Percentiles rank a stretch among this genome's conserved stretches.
phyloP scores from a whole-genome alignment of 768 basidiomycete species.

The Goffeauzyma gilvescens region DNA sequence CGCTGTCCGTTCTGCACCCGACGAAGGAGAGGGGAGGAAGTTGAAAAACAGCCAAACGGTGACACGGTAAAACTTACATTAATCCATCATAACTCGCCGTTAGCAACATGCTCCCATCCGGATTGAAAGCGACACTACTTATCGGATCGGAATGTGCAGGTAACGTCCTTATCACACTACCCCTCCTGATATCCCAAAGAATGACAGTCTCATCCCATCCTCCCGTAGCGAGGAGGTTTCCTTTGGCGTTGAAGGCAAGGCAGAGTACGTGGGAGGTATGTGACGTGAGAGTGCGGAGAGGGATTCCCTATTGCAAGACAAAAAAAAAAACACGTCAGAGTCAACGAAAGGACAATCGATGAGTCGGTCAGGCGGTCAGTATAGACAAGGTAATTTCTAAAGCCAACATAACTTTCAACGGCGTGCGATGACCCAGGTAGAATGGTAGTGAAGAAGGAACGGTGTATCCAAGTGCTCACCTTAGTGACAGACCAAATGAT shows the following conservation, averaged over 20 bases:
- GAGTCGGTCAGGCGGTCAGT: not conserved
- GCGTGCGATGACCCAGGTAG: no score
- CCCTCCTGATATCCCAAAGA: constrained; percentile 89
- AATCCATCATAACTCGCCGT: constrained; percentile 93
- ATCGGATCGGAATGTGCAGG: constrained; percentile 97
- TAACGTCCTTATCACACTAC: constrained; percentile 62
- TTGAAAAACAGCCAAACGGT: not conserved
- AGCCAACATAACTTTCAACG: no score
- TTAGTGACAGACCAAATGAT: constrained; percentile 63
- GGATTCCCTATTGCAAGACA: constrained; percentile 3
- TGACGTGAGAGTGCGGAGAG: constrained; percentile 51
- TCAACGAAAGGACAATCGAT: not conserved
- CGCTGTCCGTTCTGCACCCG: not conserved
- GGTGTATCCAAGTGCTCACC: constrained; percentile 30
- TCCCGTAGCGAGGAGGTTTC: constrained; percentile 78
- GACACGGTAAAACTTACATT: constrained; percentile 46
- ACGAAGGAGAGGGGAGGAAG: no score
- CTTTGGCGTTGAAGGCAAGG: constrained; percentile 73
- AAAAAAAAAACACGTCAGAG: not conserved
- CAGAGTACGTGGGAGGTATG: constrained; percentile 93
- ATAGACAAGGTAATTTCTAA: not conserved
- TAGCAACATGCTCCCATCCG: constrained; percentile 82
- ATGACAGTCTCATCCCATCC: constrained; percentile 89
- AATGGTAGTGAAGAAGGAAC: no score
- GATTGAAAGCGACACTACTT: constrained; percentile 79